phyloP scores from a whole-genome alignment of 768 basidiomycete species.

The Leccinum longicurvipes region DNA sequence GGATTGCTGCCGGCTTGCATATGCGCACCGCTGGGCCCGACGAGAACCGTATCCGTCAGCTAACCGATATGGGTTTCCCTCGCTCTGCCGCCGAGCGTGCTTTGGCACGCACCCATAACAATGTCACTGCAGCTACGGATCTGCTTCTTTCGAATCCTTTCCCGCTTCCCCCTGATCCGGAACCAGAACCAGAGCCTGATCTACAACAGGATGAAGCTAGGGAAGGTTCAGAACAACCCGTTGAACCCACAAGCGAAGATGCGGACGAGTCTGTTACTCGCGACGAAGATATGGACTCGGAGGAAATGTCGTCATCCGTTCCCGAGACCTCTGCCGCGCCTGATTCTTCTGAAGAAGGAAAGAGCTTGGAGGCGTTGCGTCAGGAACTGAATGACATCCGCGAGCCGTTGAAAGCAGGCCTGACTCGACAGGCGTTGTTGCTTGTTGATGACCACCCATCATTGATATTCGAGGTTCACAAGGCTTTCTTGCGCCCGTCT shows the following conservation, averaged over 20 bases:
- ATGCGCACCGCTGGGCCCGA: conserved; percentile 52
- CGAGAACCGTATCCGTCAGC: conserved; percentile 73
- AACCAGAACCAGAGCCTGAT: conserved; percentile 37
- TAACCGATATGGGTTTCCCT: conserved; percentile 97
- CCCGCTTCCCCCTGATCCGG: conserved; percentile 67
- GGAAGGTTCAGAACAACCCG: conserved; percentile 24
- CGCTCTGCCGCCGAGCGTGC: conserved; percentile 85
- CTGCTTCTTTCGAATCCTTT: conserved; percentile 80
- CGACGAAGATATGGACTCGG: conserved; percentile 29
- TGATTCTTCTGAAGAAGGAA: conserved; percentile 24
- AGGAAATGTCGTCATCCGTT: conserved; percentile 17
- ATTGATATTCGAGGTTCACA: conserved; percentile 84
- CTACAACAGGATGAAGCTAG: conserved; percentile 16
- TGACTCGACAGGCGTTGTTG: conserved; percentile 67
- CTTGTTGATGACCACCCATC: conserved; percentile 86
- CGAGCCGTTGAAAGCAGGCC: conserved; percentile 57
- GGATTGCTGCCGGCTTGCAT: conserved; percentile 32
- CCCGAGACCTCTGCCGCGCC: conserved; percentile 14
- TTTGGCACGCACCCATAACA: conserved; percentile 80
- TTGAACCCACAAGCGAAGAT: conserved; percentile 28
- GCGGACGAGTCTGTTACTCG: conserved; percentile 19
- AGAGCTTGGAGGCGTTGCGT: conserved; percentile 61
- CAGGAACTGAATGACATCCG: conserved; percentile 64
- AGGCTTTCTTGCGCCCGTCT: conserved; percentile 69
- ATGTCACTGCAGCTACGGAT: conserved; percentile 86